Evolutionary conservation across 495 filamentous ascomycete genomes (phyloP).

Genomic region (Neurospora intermedia): DNA sequence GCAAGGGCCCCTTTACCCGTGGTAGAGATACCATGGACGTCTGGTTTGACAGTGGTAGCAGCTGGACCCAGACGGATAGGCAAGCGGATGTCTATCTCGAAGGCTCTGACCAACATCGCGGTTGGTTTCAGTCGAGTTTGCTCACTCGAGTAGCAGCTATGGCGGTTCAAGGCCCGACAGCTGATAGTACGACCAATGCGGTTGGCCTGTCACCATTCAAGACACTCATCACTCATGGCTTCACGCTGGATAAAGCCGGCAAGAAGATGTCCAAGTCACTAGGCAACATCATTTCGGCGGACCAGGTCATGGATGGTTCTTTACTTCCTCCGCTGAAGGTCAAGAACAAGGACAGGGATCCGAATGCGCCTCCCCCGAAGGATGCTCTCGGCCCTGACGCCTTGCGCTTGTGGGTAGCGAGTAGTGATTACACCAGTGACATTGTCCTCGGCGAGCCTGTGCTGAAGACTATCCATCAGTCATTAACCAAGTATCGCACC

Average conservation of each 20-base stretch:
- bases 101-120: conserved; percentile 89
- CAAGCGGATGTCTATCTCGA: conserved; percentile 86
- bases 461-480: conserved; percentile 60
- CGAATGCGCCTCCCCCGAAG: conserved; percentile 9
- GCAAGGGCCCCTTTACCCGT: conserved; percentile 45
- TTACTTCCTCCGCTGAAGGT: conserved; percentile 38
- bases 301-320: conserved; percentile 72
- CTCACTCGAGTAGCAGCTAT: conserved; percentile 59
- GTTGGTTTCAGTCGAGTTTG: conserved; percentile 99
- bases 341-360: conserved; percentile 24
- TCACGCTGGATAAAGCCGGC: conserved; percentile 77
- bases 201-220: conserved; percentile 55
- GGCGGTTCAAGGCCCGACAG: conserved; percentile 10
- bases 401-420: conserved; percentile 85
- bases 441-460: conserved; percentile 66
- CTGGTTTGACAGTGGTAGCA: conserved; percentile 97
- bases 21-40: conserved; percentile 99
- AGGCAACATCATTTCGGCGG: conserved; percentile 77
- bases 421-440: conserved; percentile 83
- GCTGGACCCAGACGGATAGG: conserved; percentile 60
- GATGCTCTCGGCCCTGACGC: conserved; percentile 63
- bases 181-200: conserved; percentile 6
- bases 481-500: conserved; percentile 73
- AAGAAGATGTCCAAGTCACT: conserved; percentile 98
- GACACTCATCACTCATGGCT: conserved; percentile 86